Evolutionary conservation across 176 grass and related monocot species (phyloP).

Genomic region (Bothriochloa decipiens): DNA sequence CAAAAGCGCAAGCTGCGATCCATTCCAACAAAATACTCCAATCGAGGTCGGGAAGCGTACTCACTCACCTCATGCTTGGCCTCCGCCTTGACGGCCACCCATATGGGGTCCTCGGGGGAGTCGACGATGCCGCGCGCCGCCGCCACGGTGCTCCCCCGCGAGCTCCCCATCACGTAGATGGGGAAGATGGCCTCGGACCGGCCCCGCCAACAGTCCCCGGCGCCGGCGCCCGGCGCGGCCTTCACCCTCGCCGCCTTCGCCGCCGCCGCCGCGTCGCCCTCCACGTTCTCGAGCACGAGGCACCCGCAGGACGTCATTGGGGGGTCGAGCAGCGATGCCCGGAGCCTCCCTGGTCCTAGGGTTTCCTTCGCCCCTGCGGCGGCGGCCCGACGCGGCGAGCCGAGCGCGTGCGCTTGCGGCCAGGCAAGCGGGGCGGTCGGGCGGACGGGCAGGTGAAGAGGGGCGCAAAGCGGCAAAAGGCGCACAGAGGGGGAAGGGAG

Average conservation of each 20-base stretch:
- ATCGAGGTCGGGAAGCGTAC: background rate
- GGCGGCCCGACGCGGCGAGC: conserved; percentile 24
- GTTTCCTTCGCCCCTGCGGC: conserved; percentile 21
- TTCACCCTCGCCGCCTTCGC: conserved; percentile 37
- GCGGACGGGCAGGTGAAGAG: background rate
- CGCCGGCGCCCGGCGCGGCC: background rate
- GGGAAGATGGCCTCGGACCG: conserved; percentile 83
- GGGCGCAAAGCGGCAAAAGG: background rate
- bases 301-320: conserved; percentile 74
- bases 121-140: conserved; percentile 57
- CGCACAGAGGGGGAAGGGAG: background rate
- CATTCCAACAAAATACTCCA: background rate
- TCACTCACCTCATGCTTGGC: conserved; percentile 83
- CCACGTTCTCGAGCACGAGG: conserved; percentile 67
- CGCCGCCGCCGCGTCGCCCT: conserved; percentile 41
- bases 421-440: background rate
- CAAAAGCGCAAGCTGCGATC: background rate
- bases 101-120: conserved; percentile 76
- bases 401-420: background rate
- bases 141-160: conserved; percentile 51
- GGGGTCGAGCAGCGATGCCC: background rate
- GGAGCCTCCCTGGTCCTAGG: background rate
- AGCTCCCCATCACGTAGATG: conserved; percentile 82
- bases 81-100: conserved; percentile 82
- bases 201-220: conserved; percentile 45